These are phyloP conservation scores for Reutealis trisperma DNA, from an alignment of 345 rosid genomes.

Conservation along the genomic window DNA sequence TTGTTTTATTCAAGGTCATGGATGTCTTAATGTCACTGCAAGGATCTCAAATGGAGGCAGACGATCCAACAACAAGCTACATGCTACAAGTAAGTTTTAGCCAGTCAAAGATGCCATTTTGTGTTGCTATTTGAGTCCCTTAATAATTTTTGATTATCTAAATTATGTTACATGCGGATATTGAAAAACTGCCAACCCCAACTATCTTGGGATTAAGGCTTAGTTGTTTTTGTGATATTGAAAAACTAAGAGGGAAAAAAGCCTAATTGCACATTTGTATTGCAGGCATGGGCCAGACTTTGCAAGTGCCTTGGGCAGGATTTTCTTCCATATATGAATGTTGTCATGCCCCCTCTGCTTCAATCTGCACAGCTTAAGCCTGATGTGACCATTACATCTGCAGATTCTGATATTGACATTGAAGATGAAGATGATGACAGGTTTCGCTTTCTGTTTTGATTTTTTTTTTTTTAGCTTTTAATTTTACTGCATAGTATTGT, in stretches of 20 bases:
- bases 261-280: slow-evolving; percentile 14
- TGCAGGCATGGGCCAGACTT: slow-evolving; percentile 97
- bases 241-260: not conserved
- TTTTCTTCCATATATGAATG: slow-evolving; percentile 93
- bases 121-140: not conserved
- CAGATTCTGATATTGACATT: slow-evolving; percentile 89
- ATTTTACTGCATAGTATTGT: not conserved
- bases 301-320: slow-evolving; percentile 98
- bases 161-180: too few species aligned
- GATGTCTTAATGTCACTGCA: slow-evolving; percentile 94
- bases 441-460: slow-evolving; percentile 37
- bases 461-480: not conserved
- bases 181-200: not conserved
- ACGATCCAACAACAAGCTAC: slow-evolving; percentile 97
- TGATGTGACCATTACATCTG: slow-evolving; percentile 93
- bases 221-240: not conserved
- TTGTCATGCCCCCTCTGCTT: slow-evolving; percentile 96
- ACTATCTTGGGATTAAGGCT: too few species aligned
- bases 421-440: slow-evolving; percentile 94
- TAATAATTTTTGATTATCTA: not conserved
- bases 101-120: not conserved
- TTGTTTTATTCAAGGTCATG: slow-evolving; percentile 65
- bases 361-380: slow-evolving; percentile 98
- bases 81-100: slow-evolving; percentile 74
- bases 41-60: slow-evolving; percentile 95